Percentiles rank a stretch among this genome's conserved stretches.
Evolutionary conservation across 768 basidiomycete genomes (phyloP).

Genomic region (Trametes punicea): DNA sequence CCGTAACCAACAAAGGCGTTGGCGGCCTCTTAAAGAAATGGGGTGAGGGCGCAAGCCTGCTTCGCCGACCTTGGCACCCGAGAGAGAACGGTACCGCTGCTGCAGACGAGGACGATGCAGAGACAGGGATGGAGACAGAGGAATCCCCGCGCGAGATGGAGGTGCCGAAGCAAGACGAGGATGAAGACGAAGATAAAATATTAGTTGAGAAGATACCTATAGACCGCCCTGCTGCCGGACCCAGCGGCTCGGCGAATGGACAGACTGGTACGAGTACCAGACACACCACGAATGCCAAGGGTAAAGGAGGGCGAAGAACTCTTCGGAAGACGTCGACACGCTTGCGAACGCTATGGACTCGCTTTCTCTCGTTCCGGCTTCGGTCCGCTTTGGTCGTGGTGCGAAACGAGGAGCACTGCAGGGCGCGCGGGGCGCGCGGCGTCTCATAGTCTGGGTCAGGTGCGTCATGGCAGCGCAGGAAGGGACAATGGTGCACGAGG

Average conservation of each 20-base stretch:
- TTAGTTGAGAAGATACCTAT: slow-evolving; percentile 9
- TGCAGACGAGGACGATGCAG: slow-evolving; percentile 25
- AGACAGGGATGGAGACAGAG: not conserved
- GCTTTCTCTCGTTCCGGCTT: slow-evolving; percentile 60
- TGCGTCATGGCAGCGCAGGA: not conserved
- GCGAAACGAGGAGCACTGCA: slow-evolving; percentile 25
- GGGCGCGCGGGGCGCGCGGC: slow-evolving; percentile 1
- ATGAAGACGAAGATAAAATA: slow-evolving; percentile 17
- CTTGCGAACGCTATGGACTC: slow-evolving; percentile 47
- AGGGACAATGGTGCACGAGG: not conserved
- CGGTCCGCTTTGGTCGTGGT: slow-evolving; percentile 73
- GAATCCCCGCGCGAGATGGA: not conserved
- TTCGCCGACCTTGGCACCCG: slow-evolving; percentile 69
- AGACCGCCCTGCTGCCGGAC: slow-evolving; percentile 8
- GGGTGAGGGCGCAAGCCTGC: slow-evolving; percentile 82
- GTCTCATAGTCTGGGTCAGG: not conserved
- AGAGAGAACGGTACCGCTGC: slow-evolving; percentile 32
- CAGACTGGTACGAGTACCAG: not conserved
- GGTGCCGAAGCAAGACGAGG: slow-evolving; percentile 3
- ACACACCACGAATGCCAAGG: slow-evolving; percentile 22
- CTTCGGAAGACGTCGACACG: slow-evolving; percentile 38
- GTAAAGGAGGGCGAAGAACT: not conserved
- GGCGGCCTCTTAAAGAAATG: slow-evolving; percentile 74
- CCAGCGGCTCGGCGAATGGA: slow-evolving; percentile 16
- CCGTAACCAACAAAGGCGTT: slow-evolving; percentile 87